Conservation (phyloP, 2,329 filamentous ascomycete species). For the Coniochaeta sp. region DNA sequence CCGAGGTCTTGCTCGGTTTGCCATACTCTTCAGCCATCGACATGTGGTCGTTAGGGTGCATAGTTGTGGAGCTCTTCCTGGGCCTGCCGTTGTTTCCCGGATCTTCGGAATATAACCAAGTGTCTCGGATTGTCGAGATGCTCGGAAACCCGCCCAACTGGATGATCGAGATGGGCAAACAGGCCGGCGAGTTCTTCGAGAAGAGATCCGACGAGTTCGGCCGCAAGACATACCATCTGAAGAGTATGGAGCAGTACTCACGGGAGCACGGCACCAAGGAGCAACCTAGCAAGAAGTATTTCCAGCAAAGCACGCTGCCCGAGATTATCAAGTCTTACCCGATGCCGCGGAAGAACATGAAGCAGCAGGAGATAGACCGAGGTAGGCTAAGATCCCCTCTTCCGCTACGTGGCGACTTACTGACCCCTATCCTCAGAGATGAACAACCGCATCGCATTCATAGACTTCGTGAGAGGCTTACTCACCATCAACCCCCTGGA, state of each 20-base stretch:
- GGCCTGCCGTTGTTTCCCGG: constrained; percentile 92
- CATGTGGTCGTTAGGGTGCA: constrained; percentile 99
- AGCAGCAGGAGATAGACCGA: constrained; percentile 90
- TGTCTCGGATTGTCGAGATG: constrained; percentile 97
- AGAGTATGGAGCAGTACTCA: constrained; percentile 97
- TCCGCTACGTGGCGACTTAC: not conserved
- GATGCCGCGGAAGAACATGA: constrained; percentile 99
- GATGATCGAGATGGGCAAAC: constrained; percentile 99
- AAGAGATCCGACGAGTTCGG: constrained; percentile 88
- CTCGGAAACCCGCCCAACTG: constrained; percentile 90
- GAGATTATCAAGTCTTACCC: constrained; percentile 98
- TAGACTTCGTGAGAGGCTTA: constrained; percentile 91
- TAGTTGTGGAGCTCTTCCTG: constrained; percentile 94
- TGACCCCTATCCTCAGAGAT: constrained; percentile 61
- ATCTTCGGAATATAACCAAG: constrained; percentile 97
- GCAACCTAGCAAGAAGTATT: constrained; percentile 99
- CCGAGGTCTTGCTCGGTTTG: constrained; percentile 88
- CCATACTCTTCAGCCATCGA: constrained; percentile 98
- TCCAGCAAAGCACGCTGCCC: constrained; percentile 84
- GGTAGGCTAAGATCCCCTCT: constrained; percentile 46
- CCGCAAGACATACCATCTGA: constrained; percentile 81
- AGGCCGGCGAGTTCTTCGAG: constrained; percentile 95
- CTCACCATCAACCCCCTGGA: constrained; percentile 93
- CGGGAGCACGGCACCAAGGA: constrained; percentile 94
- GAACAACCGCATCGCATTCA: constrained; percentile 95